phyloP scores from a whole-genome alignment of 495 filamentous ascomycete species.

The Apiosordaria backusii region DNA sequence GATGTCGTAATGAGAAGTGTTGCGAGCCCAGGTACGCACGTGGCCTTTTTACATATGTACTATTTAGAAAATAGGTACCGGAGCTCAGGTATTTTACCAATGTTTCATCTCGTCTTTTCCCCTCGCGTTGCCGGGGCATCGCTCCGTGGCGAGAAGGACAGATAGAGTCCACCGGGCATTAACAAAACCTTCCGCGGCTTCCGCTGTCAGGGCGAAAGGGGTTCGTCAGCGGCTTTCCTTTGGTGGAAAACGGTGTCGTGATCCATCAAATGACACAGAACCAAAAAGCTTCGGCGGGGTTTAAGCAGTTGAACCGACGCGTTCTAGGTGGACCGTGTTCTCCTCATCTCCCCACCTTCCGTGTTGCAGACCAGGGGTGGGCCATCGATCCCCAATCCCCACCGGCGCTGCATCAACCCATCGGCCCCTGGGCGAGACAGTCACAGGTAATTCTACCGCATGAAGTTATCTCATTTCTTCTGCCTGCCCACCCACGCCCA shows the following conservation, averaged over 20 bases:
- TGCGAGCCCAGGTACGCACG: neutral
- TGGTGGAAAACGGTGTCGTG: neutral
- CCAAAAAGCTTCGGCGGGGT: neutral
- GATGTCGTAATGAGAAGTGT: neutral
- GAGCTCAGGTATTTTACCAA: no score
- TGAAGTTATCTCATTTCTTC: conserved; percentile 21
- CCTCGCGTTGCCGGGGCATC: conserved; percentile 3
- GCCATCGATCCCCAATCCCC: conserved; percentile 6
- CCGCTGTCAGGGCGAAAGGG: neutral
- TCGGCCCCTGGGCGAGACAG: conserved; percentile 12
- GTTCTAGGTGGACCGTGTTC: neutral
- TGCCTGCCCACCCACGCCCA: conserved; percentile 18
- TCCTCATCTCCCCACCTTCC: neutral
- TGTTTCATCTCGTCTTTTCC: no score
- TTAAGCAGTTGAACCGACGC: neutral
- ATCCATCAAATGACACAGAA: neutral
- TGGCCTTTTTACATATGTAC: neutral
- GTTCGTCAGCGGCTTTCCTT: neutral
- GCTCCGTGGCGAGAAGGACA: neutral
- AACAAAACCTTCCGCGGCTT: neutral
- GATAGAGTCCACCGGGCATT: neutral
- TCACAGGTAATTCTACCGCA: conserved; percentile 34
- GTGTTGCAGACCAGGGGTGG: neutral
- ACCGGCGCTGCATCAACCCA: conserved; percentile 21
- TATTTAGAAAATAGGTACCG: no score